Evolutionary conservation across 768 basidiomycete species (phyloP), one percentile per base, ranked within the genome.

Genomic region (Kwoniella europaea): DNA sequence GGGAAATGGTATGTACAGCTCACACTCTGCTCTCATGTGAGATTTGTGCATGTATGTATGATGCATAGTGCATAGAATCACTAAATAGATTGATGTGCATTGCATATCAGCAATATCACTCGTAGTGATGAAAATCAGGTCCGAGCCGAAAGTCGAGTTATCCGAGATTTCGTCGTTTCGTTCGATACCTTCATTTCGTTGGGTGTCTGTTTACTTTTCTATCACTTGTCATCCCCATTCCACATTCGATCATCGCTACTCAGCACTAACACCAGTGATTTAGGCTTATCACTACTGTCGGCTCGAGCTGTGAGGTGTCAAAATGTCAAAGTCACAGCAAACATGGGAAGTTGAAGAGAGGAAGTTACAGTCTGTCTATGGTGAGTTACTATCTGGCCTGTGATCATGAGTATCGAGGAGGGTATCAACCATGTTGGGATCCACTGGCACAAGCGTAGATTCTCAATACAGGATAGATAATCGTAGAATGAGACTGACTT

Each of bases 331-430:
- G 22, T 13, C 10, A 27, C 63, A 63, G 43, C 35, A n/a, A 27
- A 35, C 72, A 22, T 77, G 76, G 76, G 61, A 71, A 57, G 55
- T 70, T 18, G 79, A 81, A 41, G 76, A 81, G 74, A 54, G 79
- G 7, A 75, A 76, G 61, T 69, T 81, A 10, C 71, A 73, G 64
- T 41, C 69, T 9, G 76, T 69, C 2, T 81, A 79, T 54, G 77
- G 79, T 81, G 52, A 55, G 79, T 72, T 20, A 35, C 35, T 35
- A 35, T 35, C 6, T 35, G 35, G 7, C 35, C 35, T 35, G 35
- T 35, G 35, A 35, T 35, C 35, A 35, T 35, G 35, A 35, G 1
- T 35, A 35, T 35, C 35, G 7, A 35, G 35, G 35, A 6, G 35
- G 35, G 10, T 41, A 46, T 15, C 9, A 29, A 3, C 62, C 15